A percentile compares a stretch with the other conserved stretches of the same genome.
Conservation (phyloP, 306 rosid species). For the Cicer bijugum region DNA sequence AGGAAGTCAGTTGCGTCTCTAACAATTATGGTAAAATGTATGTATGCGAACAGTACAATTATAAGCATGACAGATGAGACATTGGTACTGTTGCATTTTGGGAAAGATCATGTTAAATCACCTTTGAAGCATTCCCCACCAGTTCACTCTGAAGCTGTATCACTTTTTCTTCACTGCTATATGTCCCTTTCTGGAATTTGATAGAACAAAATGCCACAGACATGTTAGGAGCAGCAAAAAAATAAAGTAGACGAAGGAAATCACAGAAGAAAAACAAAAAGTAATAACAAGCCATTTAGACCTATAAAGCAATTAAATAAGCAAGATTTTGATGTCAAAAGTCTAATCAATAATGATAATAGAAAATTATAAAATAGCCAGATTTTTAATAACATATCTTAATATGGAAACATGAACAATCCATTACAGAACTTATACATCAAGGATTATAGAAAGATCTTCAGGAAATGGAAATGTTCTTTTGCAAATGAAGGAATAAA, state of each 20-base stretch:
- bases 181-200: conserved; percentile 70
- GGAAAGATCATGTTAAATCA: conserved; percentile 46
- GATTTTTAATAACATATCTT: background rate
- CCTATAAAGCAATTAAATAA: conserved; percentile 14
- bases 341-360: background rate
- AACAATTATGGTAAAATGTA: conserved; percentile 5
- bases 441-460: background rate
- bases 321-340: conserved; percentile 10
- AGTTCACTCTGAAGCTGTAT: conserved; percentile 74
- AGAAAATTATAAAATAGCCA: conserved; percentile 15
- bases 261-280: conserved; percentile 7
- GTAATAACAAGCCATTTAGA: background rate
- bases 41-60: conserved; percentile 16
- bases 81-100: conserved; percentile 18
- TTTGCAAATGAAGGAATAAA: background rate
- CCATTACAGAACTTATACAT: background rate
- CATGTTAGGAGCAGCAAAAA: conserved; percentile 30
- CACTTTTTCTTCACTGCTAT: conserved; percentile 61
- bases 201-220: conserved; percentile 11
- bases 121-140: conserved; percentile 92
- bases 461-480: background rate
- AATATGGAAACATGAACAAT: background rate
- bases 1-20: background rate
- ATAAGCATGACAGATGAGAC: conserved; percentile 2
- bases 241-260: conserved; percentile 12